Conservation (phyloP, 768 basidiomycete species). For the Pulveroboletus sp. region DNA sequence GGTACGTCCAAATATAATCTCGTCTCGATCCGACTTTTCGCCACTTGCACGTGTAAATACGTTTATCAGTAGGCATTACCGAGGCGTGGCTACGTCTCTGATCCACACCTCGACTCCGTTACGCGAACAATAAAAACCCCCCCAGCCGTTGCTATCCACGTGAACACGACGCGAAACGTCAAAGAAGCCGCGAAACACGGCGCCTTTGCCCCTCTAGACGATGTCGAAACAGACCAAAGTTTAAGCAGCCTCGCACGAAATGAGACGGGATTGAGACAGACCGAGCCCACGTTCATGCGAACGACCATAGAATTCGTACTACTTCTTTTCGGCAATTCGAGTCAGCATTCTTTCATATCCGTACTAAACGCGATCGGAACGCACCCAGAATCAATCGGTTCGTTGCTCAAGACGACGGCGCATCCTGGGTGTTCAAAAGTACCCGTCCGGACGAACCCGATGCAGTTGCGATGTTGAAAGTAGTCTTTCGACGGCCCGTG, state of each 20-base stretch:
- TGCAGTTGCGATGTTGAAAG: constrained; percentile 54
- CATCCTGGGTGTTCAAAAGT: constrained; percentile 55
- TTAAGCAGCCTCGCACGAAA: not conserved
- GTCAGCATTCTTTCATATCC: not conserved
- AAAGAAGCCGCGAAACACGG: constrained; percentile 49
- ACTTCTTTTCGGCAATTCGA: not conserved
- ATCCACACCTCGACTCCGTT: constrained; percentile 63
- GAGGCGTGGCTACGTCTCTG: constrained; percentile 1
- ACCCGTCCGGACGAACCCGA: constrained; percentile 76
- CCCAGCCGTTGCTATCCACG: constrained; percentile 61
- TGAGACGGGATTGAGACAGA: constrained; percentile 32
- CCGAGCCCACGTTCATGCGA: constrained; percentile 67
- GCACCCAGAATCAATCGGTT: constrained; percentile 14
- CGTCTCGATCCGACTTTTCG: no score
- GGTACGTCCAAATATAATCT: no score
- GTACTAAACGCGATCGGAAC: not conserved
- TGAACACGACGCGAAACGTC: constrained; percentile 39
- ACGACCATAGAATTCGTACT: constrained; percentile 26
- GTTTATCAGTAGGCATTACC: no score
- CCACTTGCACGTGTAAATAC: not conserved
- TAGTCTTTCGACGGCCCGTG: constrained; percentile 67
- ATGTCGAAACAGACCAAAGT: constrained; percentile 15
- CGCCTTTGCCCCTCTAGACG: constrained; percentile 29
- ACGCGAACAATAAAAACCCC: constrained; percentile 56
- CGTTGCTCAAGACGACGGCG: constrained; percentile 70